A percentile compares a stretch with the other conserved stretches of the same genome.
phyloP scores from a whole-genome alignment of 495 filamentous ascomycete genomes.

The Penicillium daleae region DNA sequence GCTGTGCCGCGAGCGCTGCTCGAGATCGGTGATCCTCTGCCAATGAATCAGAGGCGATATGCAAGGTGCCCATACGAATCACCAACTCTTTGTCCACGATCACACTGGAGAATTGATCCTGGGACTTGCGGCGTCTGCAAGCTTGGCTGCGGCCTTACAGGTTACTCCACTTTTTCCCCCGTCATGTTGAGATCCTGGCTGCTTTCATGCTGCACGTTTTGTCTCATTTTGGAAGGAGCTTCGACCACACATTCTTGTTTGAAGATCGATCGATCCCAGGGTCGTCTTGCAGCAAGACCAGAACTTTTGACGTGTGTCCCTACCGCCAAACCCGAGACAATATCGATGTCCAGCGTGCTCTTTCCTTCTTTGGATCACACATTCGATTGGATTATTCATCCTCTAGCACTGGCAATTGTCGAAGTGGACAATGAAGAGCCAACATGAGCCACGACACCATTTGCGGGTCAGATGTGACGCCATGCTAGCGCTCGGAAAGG shows the following conservation, averaged over 20 bases:
- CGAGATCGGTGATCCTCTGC: slow-evolving; percentile 10
- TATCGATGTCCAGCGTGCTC: not conserved
- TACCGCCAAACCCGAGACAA: not conserved
- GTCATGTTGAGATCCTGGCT: slow-evolving; percentile 4
- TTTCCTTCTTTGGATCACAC: not conserved
- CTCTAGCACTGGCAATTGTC: not conserved
- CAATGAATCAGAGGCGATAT: slow-evolving; percentile 21
- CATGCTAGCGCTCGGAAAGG: slow-evolving; percentile 1
- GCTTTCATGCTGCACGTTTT: slow-evolving; percentile 3
- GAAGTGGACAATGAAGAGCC: not conserved
- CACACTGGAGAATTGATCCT: not conserved
- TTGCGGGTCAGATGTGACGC: slow-evolving; percentile 6
- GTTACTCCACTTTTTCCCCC: not conserved
- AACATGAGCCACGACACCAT: not conserved
- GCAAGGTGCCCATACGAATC: slow-evolving; percentile 25
- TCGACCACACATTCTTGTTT: not conserved
- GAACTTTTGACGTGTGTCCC: slow-evolving; percentile 9
- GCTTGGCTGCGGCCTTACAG: slow-evolving; percentile 1
- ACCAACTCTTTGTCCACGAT: slow-evolving; percentile 20
- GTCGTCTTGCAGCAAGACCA: slow-evolving; percentile 4
- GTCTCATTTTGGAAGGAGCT: slow-evolving; percentile 12
- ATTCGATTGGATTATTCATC: not conserved
- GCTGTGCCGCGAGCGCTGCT: not conserved
- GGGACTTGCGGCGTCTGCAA: slow-evolving; percentile 7
- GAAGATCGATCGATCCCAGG: slow-evolving; percentile 9